phyloP scores from a whole-genome alignment of 1,139 yeast genomes.

The Debaryomyces coudertii region DNA sequence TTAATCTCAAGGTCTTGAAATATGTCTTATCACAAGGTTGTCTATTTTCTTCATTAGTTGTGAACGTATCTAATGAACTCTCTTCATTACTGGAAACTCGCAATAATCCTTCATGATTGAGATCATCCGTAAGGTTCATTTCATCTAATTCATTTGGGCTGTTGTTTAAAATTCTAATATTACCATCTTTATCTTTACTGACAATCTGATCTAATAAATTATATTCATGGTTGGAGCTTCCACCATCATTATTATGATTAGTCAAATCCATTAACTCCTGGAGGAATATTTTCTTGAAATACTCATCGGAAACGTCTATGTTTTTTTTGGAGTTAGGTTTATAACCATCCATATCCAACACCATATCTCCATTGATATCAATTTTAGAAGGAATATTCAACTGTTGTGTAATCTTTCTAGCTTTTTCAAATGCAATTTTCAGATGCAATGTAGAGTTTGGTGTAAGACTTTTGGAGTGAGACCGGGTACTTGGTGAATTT shows the following conservation, averaged over 20 bases:
- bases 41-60: background rate
- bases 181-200: constrained; percentile 69
- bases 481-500: constrained; percentile 20
- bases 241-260: constrained; percentile 17
- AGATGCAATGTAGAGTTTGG: constrained; percentile 28
- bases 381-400: constrained; percentile 87
- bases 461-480: constrained; percentile 21
- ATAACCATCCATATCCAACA: constrained; percentile 95
- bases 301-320: constrained; percentile 66
- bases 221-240: constrained; percentile 27
- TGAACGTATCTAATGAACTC: background rate
- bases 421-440: constrained; percentile 61
- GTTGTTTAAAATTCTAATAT: constrained; percentile 57
- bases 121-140: constrained; percentile 9
- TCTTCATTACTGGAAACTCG: constrained; percentile 8
- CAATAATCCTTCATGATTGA: background rate
- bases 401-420: constrained; percentile 67
- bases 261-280: constrained; percentile 49
- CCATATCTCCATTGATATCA: constrained; percentile 87
- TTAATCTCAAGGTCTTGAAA: constrained; percentile 86
- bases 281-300: constrained; percentile 69
- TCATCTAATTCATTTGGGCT: constrained; percentile 21
- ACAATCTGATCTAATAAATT: constrained; percentile 41
- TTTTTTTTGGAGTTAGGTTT: constrained; percentile 79
- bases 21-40: constrained; percentile 39